Conservation (phyloP, 495 filamentous ascomycete genomes). For the Aspergillus saccharolyticus region DNA sequence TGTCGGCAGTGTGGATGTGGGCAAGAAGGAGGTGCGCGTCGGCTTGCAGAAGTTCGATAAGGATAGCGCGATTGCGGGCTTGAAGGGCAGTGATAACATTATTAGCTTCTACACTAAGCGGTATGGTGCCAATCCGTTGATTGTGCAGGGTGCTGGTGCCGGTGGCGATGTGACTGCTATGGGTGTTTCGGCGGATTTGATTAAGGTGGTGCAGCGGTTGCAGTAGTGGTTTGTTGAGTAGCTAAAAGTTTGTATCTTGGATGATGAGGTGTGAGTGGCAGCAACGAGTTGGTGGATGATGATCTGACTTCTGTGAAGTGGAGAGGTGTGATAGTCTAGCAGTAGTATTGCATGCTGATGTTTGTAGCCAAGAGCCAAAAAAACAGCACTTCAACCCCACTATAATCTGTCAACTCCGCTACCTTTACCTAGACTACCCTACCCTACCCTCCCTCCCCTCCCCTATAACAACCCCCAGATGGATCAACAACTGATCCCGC, state of each 20-base stretch:
- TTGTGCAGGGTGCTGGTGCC: conserved; percentile 91
- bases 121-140: conserved; percentile 82
- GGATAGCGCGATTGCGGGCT: conserved; percentile 78
- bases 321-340: too few relatives aligned
- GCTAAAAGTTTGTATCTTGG: not conserved
- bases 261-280: too few relatives aligned
- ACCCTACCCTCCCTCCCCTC: not conserved
- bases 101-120: conserved; percentile 96
- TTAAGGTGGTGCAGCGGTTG: conserved; percentile 68
- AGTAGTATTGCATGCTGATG: too few relatives aligned
- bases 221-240: conserved; percentile 4
- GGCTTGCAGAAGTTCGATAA: conserved; percentile 82
- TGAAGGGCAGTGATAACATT: conserved; percentile 97
- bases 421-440: too few relatives aligned
- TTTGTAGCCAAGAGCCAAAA: too few relatives aligned
- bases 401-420: too few relatives aligned
- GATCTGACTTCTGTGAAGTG: too few relatives aligned
- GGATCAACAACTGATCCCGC: not conserved
- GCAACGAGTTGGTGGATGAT: too few relatives aligned
- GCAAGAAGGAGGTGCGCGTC: conserved; percentile 70
- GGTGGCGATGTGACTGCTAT: conserved; percentile 94
- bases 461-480: not conserved
- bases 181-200: conserved; percentile 84
- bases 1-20: conserved; percentile 87
- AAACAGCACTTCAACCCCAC: too few relatives aligned